These are phyloP conservation scores for Erythrophleum fordii DNA, from an alignment of 306 rosid species.

Conservation along the genomic window DNA sequence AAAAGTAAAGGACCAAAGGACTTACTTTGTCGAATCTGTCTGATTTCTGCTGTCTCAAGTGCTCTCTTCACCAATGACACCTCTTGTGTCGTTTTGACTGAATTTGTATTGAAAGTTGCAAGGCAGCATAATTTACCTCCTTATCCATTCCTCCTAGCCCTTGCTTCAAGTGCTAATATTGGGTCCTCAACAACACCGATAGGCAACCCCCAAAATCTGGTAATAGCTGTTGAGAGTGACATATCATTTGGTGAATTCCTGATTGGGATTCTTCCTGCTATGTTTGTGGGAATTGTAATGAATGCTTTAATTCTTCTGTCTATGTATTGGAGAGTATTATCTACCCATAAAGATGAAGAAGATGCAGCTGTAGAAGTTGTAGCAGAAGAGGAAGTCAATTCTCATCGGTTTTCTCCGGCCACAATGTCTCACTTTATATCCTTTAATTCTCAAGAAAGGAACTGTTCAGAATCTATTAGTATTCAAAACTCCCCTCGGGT, in stretches of 20 bases:
- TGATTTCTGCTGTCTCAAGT: slow-evolving; percentile 83
- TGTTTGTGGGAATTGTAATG: slow-evolving; percentile 68
- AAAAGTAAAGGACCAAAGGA: slow-evolving; percentile 85
- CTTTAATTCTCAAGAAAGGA: slow-evolving; percentile 57
- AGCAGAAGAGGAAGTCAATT: slow-evolving; percentile 61
- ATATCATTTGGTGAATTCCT: slow-evolving; percentile 73
- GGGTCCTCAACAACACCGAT: slow-evolving; percentile 94
- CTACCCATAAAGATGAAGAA: slow-evolving; percentile 65
- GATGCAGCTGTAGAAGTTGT: slow-evolving; percentile 52
- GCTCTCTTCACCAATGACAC: slow-evolving; percentile 93
- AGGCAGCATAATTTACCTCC: slow-evolving; percentile 93
- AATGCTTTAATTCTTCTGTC: slow-evolving; percentile 64
- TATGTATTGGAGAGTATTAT: slow-evolving; percentile 68
- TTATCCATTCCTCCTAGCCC: slow-evolving; percentile 87
- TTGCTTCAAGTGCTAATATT: slow-evolving; percentile 90
- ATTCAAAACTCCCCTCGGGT: slow-evolving; percentile 48
- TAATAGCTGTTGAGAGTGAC: slow-evolving; percentile 78
- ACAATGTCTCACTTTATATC: slow-evolving; percentile 70
- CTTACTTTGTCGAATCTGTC: slow-evolving; percentile 73
- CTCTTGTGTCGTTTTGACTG: slow-evolving; percentile 85
- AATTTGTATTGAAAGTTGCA: slow-evolving; percentile 83
- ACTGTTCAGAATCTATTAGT: slow-evolving; percentile 39
- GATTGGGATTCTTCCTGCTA: slow-evolving; percentile 76
- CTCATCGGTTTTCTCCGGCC: slow-evolving; percentile 85
- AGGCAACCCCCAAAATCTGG: slow-evolving; percentile 90